Percentiles rank a stretch among this genome's conserved stretches.
These are phyloP conservation scores for Pascua sp. DNA, from an alignment of 1,284 basidiomycete genomes.

Conservation along the genomic window DNA sequence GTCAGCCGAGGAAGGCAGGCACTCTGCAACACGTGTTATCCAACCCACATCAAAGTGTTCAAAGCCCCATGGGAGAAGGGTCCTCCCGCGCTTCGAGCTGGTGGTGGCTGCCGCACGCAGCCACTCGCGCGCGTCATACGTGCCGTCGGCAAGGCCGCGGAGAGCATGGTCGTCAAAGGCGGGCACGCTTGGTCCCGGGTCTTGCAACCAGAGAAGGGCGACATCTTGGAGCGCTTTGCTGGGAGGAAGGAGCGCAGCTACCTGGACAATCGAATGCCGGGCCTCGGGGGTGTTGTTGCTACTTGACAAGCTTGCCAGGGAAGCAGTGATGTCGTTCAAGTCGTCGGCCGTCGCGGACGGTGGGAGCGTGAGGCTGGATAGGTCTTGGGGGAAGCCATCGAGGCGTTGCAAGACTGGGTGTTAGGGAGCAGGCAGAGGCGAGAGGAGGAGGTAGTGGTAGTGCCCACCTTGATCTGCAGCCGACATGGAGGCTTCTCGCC, in stretches of 20 bases:
- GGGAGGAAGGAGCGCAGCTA: slow-evolving; percentile 4
- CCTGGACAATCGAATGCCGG: slow-evolving; percentile 13
- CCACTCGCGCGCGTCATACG: slow-evolving; percentile 13
- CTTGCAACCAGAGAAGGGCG: slow-evolving; percentile 7
- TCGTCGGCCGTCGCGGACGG: not conserved
- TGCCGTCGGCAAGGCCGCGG: not conserved
- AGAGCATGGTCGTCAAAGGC: slow-evolving; percentile 1
- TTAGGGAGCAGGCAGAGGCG: not conserved
- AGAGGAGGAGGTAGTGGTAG: too few relatives aligned
- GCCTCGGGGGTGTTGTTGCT: slow-evolving; percentile 12
- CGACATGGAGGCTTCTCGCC: too few relatives aligned
- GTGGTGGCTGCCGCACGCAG: not conserved
- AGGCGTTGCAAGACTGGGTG: slow-evolving; percentile 14
- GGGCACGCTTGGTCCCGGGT: not conserved
- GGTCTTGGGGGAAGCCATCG: slow-evolving; percentile 19
- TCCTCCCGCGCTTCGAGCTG: not conserved
- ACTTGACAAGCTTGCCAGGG: slow-evolving; percentile 4
- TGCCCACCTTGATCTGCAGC: not conserved
- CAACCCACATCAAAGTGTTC: slow-evolving; percentile 22
- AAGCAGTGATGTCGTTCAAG: slow-evolving; percentile 6
- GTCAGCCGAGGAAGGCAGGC: not conserved
- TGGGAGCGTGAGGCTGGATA: slow-evolving; percentile 4
- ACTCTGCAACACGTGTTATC: too few relatives aligned
- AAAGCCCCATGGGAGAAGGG: slow-evolving; percentile 14
- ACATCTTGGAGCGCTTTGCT: slow-evolving; percentile 5